phyloP scores from a whole-genome alignment of 2,329 filamentous ascomycete genomes.

The Cytospora piceicola region DNA sequence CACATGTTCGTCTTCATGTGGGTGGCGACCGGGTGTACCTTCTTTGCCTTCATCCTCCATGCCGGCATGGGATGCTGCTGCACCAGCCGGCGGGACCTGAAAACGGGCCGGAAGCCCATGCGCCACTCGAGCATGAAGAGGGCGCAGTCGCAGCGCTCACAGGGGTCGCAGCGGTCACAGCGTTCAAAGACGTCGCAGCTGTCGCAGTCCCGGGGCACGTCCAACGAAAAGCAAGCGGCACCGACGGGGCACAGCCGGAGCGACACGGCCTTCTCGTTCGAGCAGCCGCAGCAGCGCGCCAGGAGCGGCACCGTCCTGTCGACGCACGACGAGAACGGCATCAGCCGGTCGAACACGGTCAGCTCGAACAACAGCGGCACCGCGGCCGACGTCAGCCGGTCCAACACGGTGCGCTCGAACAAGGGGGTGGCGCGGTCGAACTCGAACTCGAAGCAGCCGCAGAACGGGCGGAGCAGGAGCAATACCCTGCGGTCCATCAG shows the following conservation, averaged over 20 bases:
- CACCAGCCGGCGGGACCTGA: slow-evolving; percentile 57
- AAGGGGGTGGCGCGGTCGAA: slow-evolving; percentile 23
- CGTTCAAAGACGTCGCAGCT: slow-evolving; percentile 38
- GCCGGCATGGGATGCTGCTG: slow-evolving; percentile 80
- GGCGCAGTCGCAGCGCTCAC: slow-evolving; percentile 26
- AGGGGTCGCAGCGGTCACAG: slow-evolving; percentile 8
- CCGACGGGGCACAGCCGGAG: slow-evolving; percentile 20
- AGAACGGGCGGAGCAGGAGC: slow-evolving; percentile 18
- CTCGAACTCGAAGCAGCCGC: slow-evolving; percentile 14
- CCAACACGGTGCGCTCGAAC: slow-evolving; percentile 20
- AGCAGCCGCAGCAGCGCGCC: slow-evolving; percentile 10
- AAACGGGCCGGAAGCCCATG: slow-evolving; percentile 42
- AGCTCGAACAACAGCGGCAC: slow-evolving; percentile 7
- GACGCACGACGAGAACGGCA: slow-evolving; percentile 36
- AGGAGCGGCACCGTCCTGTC: slow-evolving; percentile 34
- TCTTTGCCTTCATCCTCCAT: slow-evolving; percentile 75
- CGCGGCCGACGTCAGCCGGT: slow-evolving; percentile 24
- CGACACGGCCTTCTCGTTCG: slow-evolving; percentile 30
- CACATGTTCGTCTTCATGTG: slow-evolving; percentile 91
- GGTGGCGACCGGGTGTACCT: slow-evolving; percentile 69
- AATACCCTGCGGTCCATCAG: slow-evolving; percentile 19
- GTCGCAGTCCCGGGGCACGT: slow-evolving; percentile 11
- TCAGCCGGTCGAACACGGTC: slow-evolving; percentile 17
- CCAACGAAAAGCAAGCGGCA: slow-evolving; percentile 9
- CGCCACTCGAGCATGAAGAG: slow-evolving; percentile 30